Conservation (phyloP, 108 stramenopile genomes). For the Pseudonitzschia multistriata region DNA sequence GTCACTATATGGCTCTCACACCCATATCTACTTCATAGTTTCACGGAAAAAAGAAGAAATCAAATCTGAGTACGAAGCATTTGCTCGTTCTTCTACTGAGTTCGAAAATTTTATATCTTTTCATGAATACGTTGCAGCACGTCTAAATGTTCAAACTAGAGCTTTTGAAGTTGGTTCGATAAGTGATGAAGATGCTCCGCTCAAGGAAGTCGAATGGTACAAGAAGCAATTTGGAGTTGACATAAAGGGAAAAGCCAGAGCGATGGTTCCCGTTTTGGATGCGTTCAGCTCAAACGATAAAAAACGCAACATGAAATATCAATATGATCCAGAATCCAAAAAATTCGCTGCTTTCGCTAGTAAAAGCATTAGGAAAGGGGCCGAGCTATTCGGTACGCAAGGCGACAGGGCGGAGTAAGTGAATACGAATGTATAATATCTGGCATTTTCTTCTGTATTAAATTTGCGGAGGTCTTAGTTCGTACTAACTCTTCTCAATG, state of each 20-base stretch:
- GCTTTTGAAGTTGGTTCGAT: constrained; percentile 37
- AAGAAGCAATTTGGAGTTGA: constrained; percentile 29
- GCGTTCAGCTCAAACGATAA: constrained; percentile 62
- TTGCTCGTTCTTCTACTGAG: constrained; percentile 32
- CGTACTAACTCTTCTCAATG: not conserved
- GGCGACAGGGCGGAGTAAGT: constrained; percentile 58
- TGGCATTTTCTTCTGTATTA: not conserved
- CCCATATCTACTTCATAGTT: constrained; percentile 28
- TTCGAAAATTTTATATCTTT: constrained; percentile 41
- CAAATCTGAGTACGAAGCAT: constrained; percentile 49
- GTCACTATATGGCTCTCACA: constrained; percentile 37
- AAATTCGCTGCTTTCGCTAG: constrained; percentile 46
- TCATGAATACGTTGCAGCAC: constrained; percentile 51
- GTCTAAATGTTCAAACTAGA: constrained; percentile 62
- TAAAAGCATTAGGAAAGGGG: constrained; percentile 18
- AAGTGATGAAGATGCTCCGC: not conserved
- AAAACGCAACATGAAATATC: constrained; percentile 55
- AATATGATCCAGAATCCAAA: constrained; percentile 43
- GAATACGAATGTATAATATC: not conserved
- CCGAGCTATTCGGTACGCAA: constrained; percentile 52
- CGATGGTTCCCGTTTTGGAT: constrained; percentile 71
- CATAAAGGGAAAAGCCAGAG: constrained; percentile 37
- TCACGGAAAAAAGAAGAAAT: constrained; percentile 38
- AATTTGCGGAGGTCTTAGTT: not conserved
- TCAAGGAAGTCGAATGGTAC: constrained; percentile 49